Conservation (phyloP, 306 rosid genomes). For the Dalbergia cochinchinensis region DNA sequence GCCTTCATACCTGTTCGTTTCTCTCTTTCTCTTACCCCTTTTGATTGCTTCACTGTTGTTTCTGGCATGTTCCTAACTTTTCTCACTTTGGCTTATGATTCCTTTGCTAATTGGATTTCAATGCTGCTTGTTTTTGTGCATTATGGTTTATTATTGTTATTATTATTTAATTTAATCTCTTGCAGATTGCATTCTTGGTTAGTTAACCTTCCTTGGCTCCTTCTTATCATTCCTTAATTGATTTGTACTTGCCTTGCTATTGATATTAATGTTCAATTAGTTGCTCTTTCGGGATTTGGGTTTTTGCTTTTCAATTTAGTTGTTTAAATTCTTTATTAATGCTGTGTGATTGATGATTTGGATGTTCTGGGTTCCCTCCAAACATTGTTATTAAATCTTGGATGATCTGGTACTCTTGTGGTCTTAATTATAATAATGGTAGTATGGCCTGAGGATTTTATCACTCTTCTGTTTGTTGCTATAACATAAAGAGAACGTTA, state of each 20-base stretch:
- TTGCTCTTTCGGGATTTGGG: slow-evolving; percentile 27
- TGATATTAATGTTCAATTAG: slow-evolving; percentile 13
- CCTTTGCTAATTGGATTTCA: slow-evolving; percentile 18
- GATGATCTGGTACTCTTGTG: neutral
- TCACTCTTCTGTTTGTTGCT: neutral
- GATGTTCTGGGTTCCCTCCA: slow-evolving; percentile 1
- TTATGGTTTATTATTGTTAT: slow-evolving; percentile 5
- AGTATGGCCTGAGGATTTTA: neutral
- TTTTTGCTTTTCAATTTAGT: slow-evolving; percentile 34
- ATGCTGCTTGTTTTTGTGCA: neutral
- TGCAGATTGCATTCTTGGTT: slow-evolving; percentile 15
- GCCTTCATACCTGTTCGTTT: slow-evolving; percentile 89
- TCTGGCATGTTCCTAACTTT: neutral
- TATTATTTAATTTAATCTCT: neutral
- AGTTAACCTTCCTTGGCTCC: neutral
- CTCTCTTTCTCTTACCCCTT: slow-evolving; percentile 2
- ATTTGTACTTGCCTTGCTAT: neutral
- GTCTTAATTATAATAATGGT: neutral
- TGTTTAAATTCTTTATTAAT: slow-evolving; percentile 21
- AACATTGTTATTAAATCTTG: neutral
- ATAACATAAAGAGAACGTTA: neutral
- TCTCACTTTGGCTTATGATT: too few relatives aligned
- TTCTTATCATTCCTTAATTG: neutral
- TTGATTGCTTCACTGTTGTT: slow-evolving; percentile 22
- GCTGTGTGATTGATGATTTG: slow-evolving; percentile 12